Percentiles rank a stretch among this genome's conserved stretches.
Conservation (phyloP, 2,329 filamentous ascomycete species). For the Chrysoporthe deuterocubensis region DNA sequence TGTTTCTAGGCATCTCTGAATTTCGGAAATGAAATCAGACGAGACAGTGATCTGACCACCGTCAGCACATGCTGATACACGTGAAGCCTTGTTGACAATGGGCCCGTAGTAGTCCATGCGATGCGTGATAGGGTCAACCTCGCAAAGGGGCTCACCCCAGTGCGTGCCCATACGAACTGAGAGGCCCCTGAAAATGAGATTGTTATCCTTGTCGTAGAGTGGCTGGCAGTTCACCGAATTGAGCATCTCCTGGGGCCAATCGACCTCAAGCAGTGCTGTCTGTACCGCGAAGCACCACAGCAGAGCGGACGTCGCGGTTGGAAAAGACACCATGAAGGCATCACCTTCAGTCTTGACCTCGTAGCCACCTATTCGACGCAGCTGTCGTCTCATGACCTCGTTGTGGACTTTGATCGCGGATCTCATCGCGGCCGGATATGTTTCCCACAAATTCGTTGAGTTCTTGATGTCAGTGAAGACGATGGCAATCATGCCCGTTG, state of each 20-base stretch:
- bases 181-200: slow-evolving; percentile 88
- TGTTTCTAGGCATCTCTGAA: slow-evolving; percentile 85
- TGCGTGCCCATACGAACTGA: slow-evolving; percentile 98
- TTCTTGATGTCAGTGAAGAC: slow-evolving; percentile 99
- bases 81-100: slow-evolving; percentile 96
- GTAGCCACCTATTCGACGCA: slow-evolving; percentile 92
- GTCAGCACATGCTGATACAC: slow-evolving; percentile 92
- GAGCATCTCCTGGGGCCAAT: slow-evolving; percentile 92
- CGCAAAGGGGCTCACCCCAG: slow-evolving; percentile 91
- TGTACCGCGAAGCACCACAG: slow-evolving; percentile 98
- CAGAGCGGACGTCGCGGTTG: slow-evolving; percentile 90
- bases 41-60: slow-evolving; percentile 97
- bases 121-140: slow-evolving; percentile 92
- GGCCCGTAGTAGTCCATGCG: slow-evolving; percentile 99
- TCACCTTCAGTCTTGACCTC: slow-evolving; percentile 99
- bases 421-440: slow-evolving; percentile 91
- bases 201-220: slow-evolving; percentile 80
- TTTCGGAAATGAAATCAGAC: slow-evolving; percentile 95
- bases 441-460: slow-evolving; percentile 95
- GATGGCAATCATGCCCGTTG: slow-evolving; percentile 87
- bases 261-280: slow-evolving; percentile 80
- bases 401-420: slow-evolving; percentile 98
- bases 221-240: slow-evolving; percentile 85
- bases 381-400: slow-evolving; percentile 90
- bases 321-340: slow-evolving; percentile 99